phyloP scores from a whole-genome alignment of 1,139 yeast genomes.

The Diutina ranongensis region DNA sequence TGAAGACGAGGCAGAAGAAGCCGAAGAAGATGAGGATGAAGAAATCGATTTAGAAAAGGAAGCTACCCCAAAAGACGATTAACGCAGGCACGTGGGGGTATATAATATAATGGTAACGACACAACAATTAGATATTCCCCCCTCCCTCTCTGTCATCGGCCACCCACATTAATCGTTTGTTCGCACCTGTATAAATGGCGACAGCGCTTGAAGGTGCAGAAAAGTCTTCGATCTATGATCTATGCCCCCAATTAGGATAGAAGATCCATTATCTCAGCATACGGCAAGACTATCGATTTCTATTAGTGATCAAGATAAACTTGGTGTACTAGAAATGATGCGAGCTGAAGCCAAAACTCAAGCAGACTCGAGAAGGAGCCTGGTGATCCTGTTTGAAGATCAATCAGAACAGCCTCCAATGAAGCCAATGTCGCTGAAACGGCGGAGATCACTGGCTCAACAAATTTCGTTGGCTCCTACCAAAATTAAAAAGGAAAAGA shows the following conservation, averaged over 20 bases:
- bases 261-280: conserved; percentile 15
- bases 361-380: conserved; percentile 11
- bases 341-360: conserved; percentile 10
- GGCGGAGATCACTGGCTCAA: conserved; percentile 3
- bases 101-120: not conserved
- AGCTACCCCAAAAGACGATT: conserved; percentile 9
- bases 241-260: not conserved
- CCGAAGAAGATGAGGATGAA: conserved; percentile 33
- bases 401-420: conserved; percentile 11
- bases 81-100: not conserved
- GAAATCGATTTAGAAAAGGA: conserved; percentile 23
- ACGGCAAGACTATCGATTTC: conserved; percentile 22
- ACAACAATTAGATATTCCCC: too few relatives aligned
- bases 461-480: not conserved
- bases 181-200: too few relatives aligned
- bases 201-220: too few relatives aligned
- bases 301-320: conserved; percentile 13
- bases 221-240: not conserved
- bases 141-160: too few relatives aligned
- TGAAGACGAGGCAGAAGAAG: conserved; percentile 27
- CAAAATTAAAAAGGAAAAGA: conserved; percentile 14
- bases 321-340: conserved; percentile 14
- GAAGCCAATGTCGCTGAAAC: conserved; percentile 7
- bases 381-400: conserved; percentile 17
- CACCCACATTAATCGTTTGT: too few relatives aligned